A percentile compares a stretch with the other conserved stretches of the same genome.
phyloP scores from a whole-genome alignment of 2,329 filamentous ascomycete species.

The Cercospora sp. region DNA sequence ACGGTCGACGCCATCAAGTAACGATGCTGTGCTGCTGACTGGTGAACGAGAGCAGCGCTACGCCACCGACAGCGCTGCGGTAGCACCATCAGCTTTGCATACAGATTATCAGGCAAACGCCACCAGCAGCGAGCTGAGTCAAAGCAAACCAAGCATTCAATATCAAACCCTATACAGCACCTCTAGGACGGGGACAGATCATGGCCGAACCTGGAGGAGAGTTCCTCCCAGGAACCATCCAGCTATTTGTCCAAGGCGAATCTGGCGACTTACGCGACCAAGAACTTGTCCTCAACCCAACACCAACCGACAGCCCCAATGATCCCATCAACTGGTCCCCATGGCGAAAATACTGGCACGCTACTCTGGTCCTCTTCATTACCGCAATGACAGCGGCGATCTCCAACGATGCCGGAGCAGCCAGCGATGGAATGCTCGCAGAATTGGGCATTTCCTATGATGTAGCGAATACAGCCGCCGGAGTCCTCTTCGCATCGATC shows the following conservation, averaged over 20 bases:
- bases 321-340: constrained; percentile 38
- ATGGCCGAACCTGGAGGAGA: constrained; percentile 24
- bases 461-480: constrained; percentile 58
- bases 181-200: background rate
- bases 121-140: background rate
- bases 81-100: background rate
- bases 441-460: constrained; percentile 55
- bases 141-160: background rate
- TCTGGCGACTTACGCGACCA: constrained; percentile 26
- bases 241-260: constrained; percentile 25
- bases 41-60: constrained; percentile 4
- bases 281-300: constrained; percentile 55
- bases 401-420: constrained; percentile 57
- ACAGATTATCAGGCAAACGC: background rate
- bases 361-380: constrained; percentile 54
- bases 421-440: constrained; percentile 52
- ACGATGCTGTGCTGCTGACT: constrained; percentile 16
- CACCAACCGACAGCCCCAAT: constrained; percentile 46
- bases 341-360: constrained; percentile 38
- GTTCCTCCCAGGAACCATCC: constrained; percentile 28
- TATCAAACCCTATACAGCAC: too few relatives aligned
- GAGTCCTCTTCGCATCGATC: constrained; percentile 57
- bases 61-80: constrained; percentile 1
- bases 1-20: constrained; percentile 20
- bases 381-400: constrained; percentile 58